phyloP scores from a whole-genome alignment of 2,329 filamentous ascomycete species.

The Aspergillus neoniger region DNA sequence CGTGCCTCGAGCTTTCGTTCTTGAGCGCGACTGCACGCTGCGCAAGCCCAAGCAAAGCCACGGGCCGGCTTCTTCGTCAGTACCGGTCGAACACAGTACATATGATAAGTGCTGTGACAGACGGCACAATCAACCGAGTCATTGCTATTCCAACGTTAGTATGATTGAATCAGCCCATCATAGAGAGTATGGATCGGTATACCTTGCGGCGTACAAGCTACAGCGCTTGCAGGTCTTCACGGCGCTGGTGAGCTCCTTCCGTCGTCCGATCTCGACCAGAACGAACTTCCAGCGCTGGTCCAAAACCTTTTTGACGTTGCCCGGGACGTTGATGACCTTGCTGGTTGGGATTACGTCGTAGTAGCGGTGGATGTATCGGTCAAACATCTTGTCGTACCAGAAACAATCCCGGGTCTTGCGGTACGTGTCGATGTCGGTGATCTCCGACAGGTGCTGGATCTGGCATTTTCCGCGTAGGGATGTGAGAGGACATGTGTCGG shows the following conservation, averaged over 20 bases:
- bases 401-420: constrained; percentile 84
- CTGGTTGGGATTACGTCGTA: constrained; percentile 94
- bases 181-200: constrained; percentile 30
- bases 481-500: constrained; percentile 88
- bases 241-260: constrained; percentile 92
- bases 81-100: constrained; percentile 93
- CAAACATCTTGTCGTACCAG: constrained; percentile 97
- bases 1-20: constrained; percentile 89
- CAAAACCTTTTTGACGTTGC: constrained; percentile 90
- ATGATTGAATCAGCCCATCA: background rate
- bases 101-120: constrained; percentile 93
- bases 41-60: constrained; percentile 97
- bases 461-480: constrained; percentile 91
- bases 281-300: constrained; percentile 97
- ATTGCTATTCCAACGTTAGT: constrained; percentile 57
- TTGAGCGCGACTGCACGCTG: constrained; percentile 91
- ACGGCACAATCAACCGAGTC: constrained; percentile 98
- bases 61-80: constrained; percentile 93
- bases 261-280: constrained; percentile 86
- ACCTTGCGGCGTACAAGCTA: constrained; percentile 86
- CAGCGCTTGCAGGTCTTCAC: constrained; percentile 97
- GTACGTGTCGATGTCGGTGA: constrained; percentile 77
- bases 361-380: constrained; percentile 96
- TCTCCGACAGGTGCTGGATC: constrained; percentile 85
- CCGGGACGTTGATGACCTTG: constrained; percentile 93